Evolutionary conservation across 495 filamentous ascomycete species (phyloP).

Genomic region (Filosporella fistucella): DNA sequence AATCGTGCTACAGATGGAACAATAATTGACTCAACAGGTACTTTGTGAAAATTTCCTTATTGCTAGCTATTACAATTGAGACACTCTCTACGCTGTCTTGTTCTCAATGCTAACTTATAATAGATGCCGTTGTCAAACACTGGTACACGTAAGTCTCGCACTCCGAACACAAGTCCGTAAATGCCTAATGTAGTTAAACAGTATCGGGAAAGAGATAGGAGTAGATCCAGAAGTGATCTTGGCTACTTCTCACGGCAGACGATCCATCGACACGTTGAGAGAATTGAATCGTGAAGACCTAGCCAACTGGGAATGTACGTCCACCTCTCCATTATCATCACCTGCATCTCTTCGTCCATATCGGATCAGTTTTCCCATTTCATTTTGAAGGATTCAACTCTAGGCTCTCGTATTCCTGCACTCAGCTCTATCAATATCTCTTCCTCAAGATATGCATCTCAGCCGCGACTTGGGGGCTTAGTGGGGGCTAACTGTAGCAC

Average conservation of each 20-base stretch:
- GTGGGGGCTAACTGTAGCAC: neutral
- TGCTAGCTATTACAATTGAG: too few relatives aligned
- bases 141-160: slow-evolving; percentile 48
- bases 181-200: slow-evolving; percentile 29
- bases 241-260: slow-evolving; percentile 81
- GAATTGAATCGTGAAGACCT: slow-evolving; percentile 68
- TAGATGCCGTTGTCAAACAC: slow-evolving; percentile 83
- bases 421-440: too few relatives aligned
- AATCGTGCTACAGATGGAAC: slow-evolving; percentile 12
- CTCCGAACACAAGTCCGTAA: neutral
- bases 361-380: neutral
- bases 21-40: slow-evolving; percentile 55
- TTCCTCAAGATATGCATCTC: too few relatives aligned
- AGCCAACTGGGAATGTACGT: slow-evolving; percentile 87
- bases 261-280: slow-evolving; percentile 75
- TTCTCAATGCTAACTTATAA: too few relatives aligned
- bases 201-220: slow-evolving; percentile 76
- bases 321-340: neutral
- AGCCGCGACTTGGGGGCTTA: too few relatives aligned
- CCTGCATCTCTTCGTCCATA: too few relatives aligned
- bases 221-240: slow-evolving; percentile 79
- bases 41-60: too few relatives aligned
- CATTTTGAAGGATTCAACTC: neutral
- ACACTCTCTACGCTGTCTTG: too few relatives aligned
- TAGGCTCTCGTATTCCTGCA: too few relatives aligned